Percentiles rank a stretch among this genome's conserved stretches.
These are phyloP conservation scores for Catunica adiposa DNA, from an alignment of 2,329 filamentous ascomycete species.

Conservation along the genomic window DNA sequence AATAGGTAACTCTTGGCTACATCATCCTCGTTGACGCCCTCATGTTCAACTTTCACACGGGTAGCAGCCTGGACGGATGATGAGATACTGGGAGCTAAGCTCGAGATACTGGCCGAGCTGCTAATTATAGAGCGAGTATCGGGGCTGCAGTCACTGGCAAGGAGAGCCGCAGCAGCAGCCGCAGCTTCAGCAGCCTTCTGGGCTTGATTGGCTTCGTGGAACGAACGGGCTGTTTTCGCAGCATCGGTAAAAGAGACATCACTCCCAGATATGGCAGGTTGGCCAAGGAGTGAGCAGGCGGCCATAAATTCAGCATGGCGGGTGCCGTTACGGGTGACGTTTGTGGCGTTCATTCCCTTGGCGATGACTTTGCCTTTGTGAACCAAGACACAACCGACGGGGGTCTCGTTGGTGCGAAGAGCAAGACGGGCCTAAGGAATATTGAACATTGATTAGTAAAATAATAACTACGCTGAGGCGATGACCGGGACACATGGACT, in stretches of 20 bases:
- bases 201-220: constrained; percentile 16
- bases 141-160: constrained; percentile 7
- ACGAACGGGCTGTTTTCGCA: constrained; percentile 16
- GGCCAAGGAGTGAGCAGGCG: constrained; percentile 40
- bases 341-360: constrained; percentile 92
- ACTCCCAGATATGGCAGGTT: constrained; percentile 3
- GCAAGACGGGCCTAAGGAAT: constrained; percentile 59
- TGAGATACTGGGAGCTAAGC: constrained; percentile 10
- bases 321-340: constrained; percentile 76
- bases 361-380: constrained; percentile 65
- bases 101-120: constrained; percentile 6
- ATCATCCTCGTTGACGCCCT: constrained; percentile 27
- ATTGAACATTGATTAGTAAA: constrained; percentile 16
- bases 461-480: not conserved
- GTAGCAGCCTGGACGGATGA: constrained; percentile 11
- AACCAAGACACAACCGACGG: constrained; percentile 90
- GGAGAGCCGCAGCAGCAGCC: constrained; percentile 24
- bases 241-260: constrained; percentile 13
- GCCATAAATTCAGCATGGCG: constrained; percentile 93
- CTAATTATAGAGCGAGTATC: constrained; percentile 12
- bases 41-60: constrained; percentile 13
- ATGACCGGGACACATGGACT: constrained; percentile 16
- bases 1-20: constrained; percentile 39
- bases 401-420: constrained; percentile 74
- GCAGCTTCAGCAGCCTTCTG: constrained; percentile 18